These are phyloP conservation scores for Wickerhamiella sergipiensis DNA, from an alignment of 805 yeast species.

Conservation along the genomic window DNA sequence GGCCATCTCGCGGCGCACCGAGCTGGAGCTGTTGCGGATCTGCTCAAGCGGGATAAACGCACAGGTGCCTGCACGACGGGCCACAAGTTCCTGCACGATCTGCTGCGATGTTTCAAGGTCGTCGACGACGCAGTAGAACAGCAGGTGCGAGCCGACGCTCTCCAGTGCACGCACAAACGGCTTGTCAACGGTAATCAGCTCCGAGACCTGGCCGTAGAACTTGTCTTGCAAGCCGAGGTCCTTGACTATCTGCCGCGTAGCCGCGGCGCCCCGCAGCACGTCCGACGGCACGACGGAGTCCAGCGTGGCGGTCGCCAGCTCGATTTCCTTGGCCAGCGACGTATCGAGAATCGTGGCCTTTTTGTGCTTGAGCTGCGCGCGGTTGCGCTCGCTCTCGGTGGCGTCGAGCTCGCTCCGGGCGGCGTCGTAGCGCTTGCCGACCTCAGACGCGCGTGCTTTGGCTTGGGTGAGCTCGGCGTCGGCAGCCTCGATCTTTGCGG, in stretches of 20 bases:
- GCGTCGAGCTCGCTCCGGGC: constrained; percentile 16
- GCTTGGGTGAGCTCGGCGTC: background rate
- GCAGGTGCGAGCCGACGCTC: constrained; percentile 72
- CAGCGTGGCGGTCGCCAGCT: constrained; percentile 43
- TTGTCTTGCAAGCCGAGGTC: constrained; percentile 42
- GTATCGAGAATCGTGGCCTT: constrained; percentile 43
- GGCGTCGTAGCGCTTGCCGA: constrained; percentile 9
- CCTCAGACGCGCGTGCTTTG: constrained; percentile 5
- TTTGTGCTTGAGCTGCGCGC: constrained; percentile 68
- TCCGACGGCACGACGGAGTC: constrained; percentile 17
- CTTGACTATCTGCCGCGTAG: constrained; percentile 50
- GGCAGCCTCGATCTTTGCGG: background rate
- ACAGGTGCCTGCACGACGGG: constrained; percentile 63
- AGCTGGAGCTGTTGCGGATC: constrained; percentile 25
- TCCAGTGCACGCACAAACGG: constrained; percentile 79
- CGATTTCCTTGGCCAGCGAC: constrained; percentile 41
- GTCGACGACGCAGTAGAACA: constrained; percentile 84
- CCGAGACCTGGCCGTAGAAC: constrained; percentile 79
- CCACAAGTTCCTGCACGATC: constrained; percentile 57
- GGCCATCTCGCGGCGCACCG: constrained; percentile 6
- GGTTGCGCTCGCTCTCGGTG: constrained; percentile 53
- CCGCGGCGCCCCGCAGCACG: constrained; percentile 41
- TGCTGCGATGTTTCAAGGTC: constrained; percentile 69
- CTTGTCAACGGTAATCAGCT: constrained; percentile 64
- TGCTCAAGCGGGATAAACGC: constrained; percentile 86